phyloP scores from a whole-genome alignment of 768 basidiomycete genomes.

The Kwoniella europaea region DNA sequence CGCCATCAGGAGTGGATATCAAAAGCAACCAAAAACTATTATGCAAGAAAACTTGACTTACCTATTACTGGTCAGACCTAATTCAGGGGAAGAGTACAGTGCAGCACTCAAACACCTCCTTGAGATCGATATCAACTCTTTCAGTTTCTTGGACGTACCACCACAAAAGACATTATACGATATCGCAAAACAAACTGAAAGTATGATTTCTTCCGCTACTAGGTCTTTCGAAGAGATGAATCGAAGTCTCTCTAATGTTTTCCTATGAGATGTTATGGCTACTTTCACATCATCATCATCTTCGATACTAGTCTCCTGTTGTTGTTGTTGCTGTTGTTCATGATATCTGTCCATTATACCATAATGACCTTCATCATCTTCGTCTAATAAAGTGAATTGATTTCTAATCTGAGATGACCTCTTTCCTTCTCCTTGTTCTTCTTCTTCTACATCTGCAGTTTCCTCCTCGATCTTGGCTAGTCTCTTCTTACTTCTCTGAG shows the following conservation, averaged over 20 bases:
- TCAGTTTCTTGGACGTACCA: slow-evolving; percentile 24
- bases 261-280: slow-evolving; percentile 23
- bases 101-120: slow-evolving; percentile 27
- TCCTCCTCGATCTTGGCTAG: background rate
- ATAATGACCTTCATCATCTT: background rate
- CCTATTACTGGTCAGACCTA: background rate
- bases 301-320: background rate
- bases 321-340: background rate
- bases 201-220: slow-evolving; percentile 24
- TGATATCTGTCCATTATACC: too few relatives aligned
- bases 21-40: too few relatives aligned
- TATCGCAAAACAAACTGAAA: slow-evolving; percentile 26
- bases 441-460: background rate
- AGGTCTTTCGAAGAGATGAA: slow-evolving; percentile 19
- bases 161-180: slow-evolving; percentile 32
- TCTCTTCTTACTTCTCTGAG: slow-evolving; percentile 21
- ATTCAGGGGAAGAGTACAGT: slow-evolving; percentile 21
- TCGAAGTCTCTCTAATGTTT: slow-evolving; percentile 23
- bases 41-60: background rate
- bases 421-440: background rate
- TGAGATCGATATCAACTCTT: slow-evolving; percentile 11
- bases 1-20: too few relatives aligned
- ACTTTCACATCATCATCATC: slow-evolving; percentile 22
- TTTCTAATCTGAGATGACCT: background rate
- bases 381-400: background rate